Conservation (phyloP, 176 grass and related monocot genomes). For the Saccharum officinarum region DNA sequence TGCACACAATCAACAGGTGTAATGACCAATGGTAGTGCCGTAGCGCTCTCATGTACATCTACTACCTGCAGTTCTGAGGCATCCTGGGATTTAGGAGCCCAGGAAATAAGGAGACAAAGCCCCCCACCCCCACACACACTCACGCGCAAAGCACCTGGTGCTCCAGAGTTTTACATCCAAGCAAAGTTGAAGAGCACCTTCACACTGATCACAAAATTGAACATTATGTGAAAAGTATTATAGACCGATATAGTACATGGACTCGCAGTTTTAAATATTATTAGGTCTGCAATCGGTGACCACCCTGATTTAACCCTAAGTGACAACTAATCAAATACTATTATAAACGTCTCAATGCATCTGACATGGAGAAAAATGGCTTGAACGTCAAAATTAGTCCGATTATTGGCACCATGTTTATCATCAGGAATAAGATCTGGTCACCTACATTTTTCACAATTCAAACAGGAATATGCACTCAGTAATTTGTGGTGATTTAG, state of each 20-base stretch:
- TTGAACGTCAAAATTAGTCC: conserved; percentile 46
- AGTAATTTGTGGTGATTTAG: not conserved
- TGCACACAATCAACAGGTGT: not conserved
- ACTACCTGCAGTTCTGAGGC: no score
- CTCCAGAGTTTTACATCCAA: not conserved
- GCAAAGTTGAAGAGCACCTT: not conserved
- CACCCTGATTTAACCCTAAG: not conserved
- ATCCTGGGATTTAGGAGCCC: no score
- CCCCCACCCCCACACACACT: no score
- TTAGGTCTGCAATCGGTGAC: not conserved
- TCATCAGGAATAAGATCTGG: conserved; percentile 56
- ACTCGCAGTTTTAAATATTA: not conserved
- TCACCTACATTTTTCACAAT: conserved; percentile 46
- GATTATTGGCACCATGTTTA: conserved; percentile 43
- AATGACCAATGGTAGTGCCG: no score
- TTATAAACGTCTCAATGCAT: not conserved
- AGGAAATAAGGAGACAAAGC: no score
- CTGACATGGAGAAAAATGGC: conserved; percentile 42
- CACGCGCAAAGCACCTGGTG: not conserved
- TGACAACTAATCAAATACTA: not conserved
- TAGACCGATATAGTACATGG: not conserved
- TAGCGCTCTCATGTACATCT: no score
- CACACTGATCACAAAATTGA: not conserved
- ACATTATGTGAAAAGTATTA: not conserved
- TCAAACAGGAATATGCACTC: not conserved